Conservation (phyloP, 768 basidiomycete species). For the Macrocybe gigantea region DNA sequence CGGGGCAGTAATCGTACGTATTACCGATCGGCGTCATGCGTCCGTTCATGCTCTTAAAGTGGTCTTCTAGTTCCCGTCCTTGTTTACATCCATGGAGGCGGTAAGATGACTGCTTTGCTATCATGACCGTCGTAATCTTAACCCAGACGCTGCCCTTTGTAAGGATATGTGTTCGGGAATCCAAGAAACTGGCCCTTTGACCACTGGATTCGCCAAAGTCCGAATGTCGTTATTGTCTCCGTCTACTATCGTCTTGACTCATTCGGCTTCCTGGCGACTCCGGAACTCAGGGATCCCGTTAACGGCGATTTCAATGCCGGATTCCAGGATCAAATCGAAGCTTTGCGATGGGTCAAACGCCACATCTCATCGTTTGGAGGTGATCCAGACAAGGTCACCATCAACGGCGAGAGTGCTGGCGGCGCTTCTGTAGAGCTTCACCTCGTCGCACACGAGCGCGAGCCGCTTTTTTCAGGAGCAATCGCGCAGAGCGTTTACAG, state of each 20-base stretch:
- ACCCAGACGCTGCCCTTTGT: neutral
- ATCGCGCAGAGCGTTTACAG: constrained; percentile 62
- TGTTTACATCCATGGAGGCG: constrained; percentile 47
- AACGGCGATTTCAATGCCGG: constrained; percentile 49
- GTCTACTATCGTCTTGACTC: constrained; percentile 61
- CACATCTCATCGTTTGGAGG: constrained; percentile 63
- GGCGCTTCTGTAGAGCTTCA: constrained; percentile 54
- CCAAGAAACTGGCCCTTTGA: constrained; percentile 64
- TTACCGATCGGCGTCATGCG: neutral
- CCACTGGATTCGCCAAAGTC: constrained; percentile 57
- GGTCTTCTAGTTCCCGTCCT: constrained; percentile 34
- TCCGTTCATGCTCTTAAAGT: neutral
- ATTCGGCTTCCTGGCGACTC: constrained; percentile 55
- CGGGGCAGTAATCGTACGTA: constrained; percentile 40
- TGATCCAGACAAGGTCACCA: constrained; percentile 48
- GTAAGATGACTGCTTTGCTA: constrained; percentile 11
- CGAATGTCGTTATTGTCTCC: constrained; percentile 58
- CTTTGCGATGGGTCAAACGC: constrained; percentile 57
- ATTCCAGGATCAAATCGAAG: constrained; percentile 55
- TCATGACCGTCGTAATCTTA: too few relatives aligned
- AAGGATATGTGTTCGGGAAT: constrained; percentile 55
- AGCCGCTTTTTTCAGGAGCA: constrained; percentile 42
- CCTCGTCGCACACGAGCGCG: constrained; percentile 36
- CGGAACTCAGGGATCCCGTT: constrained; percentile 33
- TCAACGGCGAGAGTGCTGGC: constrained; percentile 60